These are phyloP conservation scores for Graphilbum sp. DNA, from an alignment of 2,329 filamentous ascomycete genomes.

Conservation along the genomic window DNA sequence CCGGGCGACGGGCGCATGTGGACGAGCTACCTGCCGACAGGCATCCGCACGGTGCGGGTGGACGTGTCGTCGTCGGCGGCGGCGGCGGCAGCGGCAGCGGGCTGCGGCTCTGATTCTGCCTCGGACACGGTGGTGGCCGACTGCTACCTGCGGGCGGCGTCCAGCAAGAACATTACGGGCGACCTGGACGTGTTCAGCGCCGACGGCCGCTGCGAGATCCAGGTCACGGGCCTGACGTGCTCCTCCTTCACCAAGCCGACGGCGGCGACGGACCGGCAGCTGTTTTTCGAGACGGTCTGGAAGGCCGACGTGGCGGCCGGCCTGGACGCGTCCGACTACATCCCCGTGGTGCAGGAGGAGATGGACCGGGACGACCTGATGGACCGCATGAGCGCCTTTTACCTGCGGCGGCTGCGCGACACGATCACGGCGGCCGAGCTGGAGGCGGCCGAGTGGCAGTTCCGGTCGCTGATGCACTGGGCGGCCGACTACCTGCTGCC, in stretches of 20 bases:
- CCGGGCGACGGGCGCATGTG: constrained; percentile 1
- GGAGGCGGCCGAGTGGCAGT: neutral
- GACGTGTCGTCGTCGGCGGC: neutral
- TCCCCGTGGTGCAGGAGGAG: neutral
- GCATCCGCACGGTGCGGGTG: neutral
- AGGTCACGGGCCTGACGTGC: constrained; percentile 5
- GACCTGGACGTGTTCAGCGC: constrained; percentile 5
- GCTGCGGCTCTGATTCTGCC: no score
- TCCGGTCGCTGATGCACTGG: neutral
- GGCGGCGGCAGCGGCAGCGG: neutral
- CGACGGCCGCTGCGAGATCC: constrained; percentile 5
- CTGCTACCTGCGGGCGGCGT: constrained; percentile 5
- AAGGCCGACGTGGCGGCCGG: neutral
- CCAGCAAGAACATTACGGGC: constrained; percentile 7
- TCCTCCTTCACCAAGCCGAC: constrained; percentile 7
- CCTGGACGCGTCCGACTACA: neutral
- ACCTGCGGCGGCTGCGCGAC: neutral
- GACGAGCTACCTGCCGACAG: neutral
- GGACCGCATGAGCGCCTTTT: neutral
- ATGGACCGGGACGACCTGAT: neutral
- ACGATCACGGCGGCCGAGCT: neutral
- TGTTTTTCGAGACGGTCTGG: constrained; percentile 3
- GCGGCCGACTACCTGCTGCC: constrained; percentile 7
- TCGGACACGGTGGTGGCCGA: neutral
- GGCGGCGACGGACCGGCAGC: constrained; percentile 5